Evolutionary conservation across 345 rosid species (phyloP).

Genomic region (Cardiospermum halicacabum): DNA sequence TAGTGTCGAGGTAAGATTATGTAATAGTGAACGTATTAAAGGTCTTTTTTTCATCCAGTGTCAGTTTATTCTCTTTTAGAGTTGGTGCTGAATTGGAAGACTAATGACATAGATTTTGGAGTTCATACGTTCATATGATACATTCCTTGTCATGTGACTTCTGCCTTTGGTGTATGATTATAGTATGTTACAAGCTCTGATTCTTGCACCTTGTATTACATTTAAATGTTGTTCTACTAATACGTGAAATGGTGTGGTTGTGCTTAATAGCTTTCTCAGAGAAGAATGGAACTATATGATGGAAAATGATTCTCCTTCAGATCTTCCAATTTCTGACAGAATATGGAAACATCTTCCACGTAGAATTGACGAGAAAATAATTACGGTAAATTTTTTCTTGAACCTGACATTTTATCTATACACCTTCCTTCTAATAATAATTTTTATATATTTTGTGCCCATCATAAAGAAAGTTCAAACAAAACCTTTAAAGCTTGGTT

Average conservation of each 20-base stretch:
- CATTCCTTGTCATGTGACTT: not conserved
- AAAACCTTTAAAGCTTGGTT: not conserved
- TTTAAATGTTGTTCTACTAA: slow-evolving; percentile 9
- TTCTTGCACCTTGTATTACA: not conserved
- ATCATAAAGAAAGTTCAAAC: not conserved
- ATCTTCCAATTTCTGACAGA: slow-evolving; percentile 52
- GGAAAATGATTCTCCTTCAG: slow-evolving; percentile 41
- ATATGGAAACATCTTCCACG: slow-evolving; percentile 61
- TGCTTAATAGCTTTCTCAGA: slow-evolving; percentile 51
- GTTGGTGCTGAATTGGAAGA: slow-evolving; percentile 1
- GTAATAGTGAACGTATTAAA: not conserved
- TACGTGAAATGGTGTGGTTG: slow-evolving; percentile 1
- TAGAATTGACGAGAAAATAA: slow-evolving; percentile 44
- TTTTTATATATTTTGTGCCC: not conserved
- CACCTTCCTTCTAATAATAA: not conserved
- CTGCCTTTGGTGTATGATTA: not conserved
- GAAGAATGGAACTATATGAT: slow-evolving; percentile 78
- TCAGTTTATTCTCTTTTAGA: not conserved
- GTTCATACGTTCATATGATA: not conserved
- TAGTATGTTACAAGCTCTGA: not conserved
- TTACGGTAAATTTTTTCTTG: slow-evolving; percentile 32
- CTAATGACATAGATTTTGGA: not conserved
- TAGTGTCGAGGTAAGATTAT: not conserved
- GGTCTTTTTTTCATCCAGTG: not conserved
- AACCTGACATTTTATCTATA: not conserved